Conservation (phyloP, 2,329 filamentous ascomycete genomes). For the Fusarium mundagurra region DNA sequence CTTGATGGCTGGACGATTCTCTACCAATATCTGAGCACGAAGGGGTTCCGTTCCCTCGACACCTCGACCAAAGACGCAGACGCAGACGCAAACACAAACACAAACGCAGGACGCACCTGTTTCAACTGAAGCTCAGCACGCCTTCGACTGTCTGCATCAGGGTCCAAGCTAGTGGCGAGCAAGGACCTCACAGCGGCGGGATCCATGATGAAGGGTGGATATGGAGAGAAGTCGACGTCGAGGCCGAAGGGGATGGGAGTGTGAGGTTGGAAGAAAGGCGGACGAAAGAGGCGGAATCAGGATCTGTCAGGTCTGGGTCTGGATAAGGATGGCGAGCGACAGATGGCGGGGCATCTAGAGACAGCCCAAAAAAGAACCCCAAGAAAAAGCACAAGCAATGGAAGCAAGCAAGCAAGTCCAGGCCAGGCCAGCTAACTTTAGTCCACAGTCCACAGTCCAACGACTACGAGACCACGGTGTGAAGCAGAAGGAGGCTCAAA, state of each 20-base stretch:
- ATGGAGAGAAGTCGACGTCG: slow-evolving; percentile 39
- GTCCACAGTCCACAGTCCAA: slow-evolving; percentile 36
- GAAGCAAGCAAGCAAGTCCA: neutral
- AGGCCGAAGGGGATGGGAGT: slow-evolving; percentile 37
- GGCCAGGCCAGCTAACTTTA: slow-evolving; percentile 4
- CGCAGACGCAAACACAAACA: slow-evolving; percentile 2
- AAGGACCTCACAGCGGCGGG: slow-evolving; percentile 77
- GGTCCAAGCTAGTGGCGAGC: slow-evolving; percentile 79
- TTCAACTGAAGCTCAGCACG: slow-evolving; percentile 84
- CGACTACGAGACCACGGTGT: slow-evolving; percentile 21
- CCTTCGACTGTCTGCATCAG: slow-evolving; percentile 78
- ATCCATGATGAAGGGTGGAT: slow-evolving; percentile 68
- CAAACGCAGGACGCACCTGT: slow-evolving; percentile 65
- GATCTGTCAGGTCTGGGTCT: slow-evolving; percentile 46
- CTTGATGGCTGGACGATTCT: neutral
- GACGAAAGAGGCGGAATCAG: slow-evolving; percentile 41
- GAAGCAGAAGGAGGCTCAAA: slow-evolving; percentile 1
- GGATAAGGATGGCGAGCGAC: slow-evolving; percentile 41
- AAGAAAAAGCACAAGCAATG: slow-evolving; percentile 31
- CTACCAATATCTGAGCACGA: slow-evolving; percentile 3
- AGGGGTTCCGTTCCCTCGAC: slow-evolving; percentile 6
- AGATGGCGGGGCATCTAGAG: slow-evolving; percentile 46
- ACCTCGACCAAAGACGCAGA: slow-evolving; percentile 2
- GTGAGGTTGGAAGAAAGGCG: slow-evolving; percentile 31
- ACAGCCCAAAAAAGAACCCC: slow-evolving; percentile 34